A percentile compares a stretch with the other conserved stretches of the same genome.
These are phyloP conservation scores for Stagonosporopsis tanaceti DNA, from an alignment of 2,329 filamentous ascomycete genomes.

Conservation along the genomic window DNA sequence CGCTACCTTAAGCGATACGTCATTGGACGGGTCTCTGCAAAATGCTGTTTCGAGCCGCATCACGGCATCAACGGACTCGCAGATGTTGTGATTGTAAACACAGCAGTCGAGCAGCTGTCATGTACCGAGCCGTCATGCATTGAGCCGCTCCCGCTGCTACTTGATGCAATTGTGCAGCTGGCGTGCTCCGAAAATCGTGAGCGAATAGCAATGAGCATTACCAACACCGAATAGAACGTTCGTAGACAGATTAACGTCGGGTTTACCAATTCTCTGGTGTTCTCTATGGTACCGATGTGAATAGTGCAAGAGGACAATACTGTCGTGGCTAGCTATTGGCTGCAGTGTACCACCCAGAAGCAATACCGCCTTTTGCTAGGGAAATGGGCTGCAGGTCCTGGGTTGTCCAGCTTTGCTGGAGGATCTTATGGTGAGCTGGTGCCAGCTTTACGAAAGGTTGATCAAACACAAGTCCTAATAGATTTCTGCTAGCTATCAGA, in stretches of 20 bases:
- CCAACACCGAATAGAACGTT: background rate
- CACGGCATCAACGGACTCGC: conserved; percentile 9
- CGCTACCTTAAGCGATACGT: conserved; percentile 13
- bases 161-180: conserved; percentile 5
- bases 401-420: too few species aligned
- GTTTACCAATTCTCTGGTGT: background rate
- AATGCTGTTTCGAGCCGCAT: conserved; percentile 1
- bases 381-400: too few species aligned
- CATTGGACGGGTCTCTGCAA: conserved; percentile 13
- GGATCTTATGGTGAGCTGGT: too few species aligned
- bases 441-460: too few species aligned
- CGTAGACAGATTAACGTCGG: background rate
- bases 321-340: too few species aligned
- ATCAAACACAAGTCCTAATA: too few species aligned
- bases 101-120: conserved; percentile 15
- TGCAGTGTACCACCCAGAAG: too few species aligned
- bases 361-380: too few species aligned
- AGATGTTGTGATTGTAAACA: conserved; percentile 22
- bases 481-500: background rate
- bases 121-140: conserved; percentile 10
- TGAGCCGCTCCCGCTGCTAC: conserved; percentile 15
- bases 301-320: too few species aligned
- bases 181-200: background rate
- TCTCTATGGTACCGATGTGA: too few species aligned
- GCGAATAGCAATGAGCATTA: background rate